Evolutionary conservation across 129 eudicot genomes (phyloP).

Genomic region (Oenanthe sinensis): DNA sequence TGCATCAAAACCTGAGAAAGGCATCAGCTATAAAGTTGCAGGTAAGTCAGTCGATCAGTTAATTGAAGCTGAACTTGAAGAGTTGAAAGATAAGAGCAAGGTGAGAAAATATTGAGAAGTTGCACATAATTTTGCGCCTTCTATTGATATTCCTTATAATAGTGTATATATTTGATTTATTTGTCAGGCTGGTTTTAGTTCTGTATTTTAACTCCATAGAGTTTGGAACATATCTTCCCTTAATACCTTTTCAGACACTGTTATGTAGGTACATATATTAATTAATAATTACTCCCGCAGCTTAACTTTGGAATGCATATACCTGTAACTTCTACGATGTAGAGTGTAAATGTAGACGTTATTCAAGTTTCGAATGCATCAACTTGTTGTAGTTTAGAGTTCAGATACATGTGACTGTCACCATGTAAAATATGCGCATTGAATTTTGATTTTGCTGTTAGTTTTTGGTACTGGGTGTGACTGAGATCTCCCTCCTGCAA

Average conservation of each 20-base stretch:
- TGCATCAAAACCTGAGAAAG: constrained; percentile 24
- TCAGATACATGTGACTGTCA: not conserved
- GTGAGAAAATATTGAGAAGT: constrained; percentile 17
- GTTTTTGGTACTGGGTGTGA: not conserved
- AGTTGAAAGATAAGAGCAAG: constrained; percentile 83
- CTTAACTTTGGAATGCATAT: not conserved
- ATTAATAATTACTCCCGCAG: not conserved
- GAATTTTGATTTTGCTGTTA: not conserved
- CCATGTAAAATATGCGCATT: not conserved
- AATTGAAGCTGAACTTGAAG: constrained; percentile 83
- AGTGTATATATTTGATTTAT: not conserved
- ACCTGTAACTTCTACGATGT: not conserved
- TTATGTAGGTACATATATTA: not conserved
- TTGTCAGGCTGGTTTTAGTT: not conserved
- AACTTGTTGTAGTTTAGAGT: not conserved
- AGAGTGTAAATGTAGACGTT: not conserved
- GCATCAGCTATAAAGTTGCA: constrained; percentile 23
- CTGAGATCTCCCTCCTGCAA: not conserved
- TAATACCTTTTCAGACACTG: not conserved
- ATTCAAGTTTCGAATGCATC: not conserved
- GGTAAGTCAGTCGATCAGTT: constrained; percentile 70
- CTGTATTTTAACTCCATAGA: not conserved
- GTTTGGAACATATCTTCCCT: not conserved
- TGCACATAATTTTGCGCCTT: not conserved
- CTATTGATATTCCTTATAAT: not conserved